Evolutionary conservation across 345 rosid genomes (phyloP).

Genomic region (Rhizophora apiculata): DNA sequence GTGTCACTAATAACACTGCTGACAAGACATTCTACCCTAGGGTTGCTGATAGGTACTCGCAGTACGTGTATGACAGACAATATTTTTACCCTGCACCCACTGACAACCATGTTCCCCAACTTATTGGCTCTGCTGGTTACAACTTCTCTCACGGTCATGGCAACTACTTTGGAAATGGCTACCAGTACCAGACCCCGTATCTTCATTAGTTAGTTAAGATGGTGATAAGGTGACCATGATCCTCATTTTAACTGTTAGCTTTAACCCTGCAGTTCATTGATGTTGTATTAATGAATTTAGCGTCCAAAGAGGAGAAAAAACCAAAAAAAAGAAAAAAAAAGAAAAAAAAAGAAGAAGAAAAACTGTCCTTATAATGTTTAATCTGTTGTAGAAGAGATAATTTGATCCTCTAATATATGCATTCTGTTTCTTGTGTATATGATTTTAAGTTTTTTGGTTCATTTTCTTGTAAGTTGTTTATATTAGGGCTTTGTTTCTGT

Average conservation of each 20-base stretch:
- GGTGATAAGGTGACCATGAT: constrained; percentile 46
- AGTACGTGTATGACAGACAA: constrained; percentile 76
- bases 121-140: constrained; percentile 56
- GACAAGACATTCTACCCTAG: constrained; percentile 62
- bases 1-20: constrained; percentile 42
- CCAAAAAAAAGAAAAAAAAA: background rate
- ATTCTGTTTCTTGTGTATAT: constrained; percentile 45
- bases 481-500: too few species aligned
- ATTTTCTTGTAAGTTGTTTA: background rate
- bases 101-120: constrained; percentile 57
- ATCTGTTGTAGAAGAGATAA: constrained; percentile 47
- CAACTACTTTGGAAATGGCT: constrained; percentile 88
- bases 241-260: constrained; percentile 65
- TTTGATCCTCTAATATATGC: constrained; percentile 56
- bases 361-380: constrained; percentile 41
- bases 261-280: constrained; percentile 43
- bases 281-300: constrained; percentile 69
- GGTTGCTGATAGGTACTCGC: constrained; percentile 67
- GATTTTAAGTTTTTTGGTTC: background rate
- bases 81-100: constrained; percentile 59
- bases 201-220: constrained; percentile 57
- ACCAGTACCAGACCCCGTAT: constrained; percentile 83
- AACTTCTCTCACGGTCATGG: constrained; percentile 71
- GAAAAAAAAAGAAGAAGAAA: too few species aligned
- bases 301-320: constrained; percentile 29